Base-by-base conservation (phyloP, 2,329 filamentous ascomycete genomes). In the Fusarium coicis region DNA sequence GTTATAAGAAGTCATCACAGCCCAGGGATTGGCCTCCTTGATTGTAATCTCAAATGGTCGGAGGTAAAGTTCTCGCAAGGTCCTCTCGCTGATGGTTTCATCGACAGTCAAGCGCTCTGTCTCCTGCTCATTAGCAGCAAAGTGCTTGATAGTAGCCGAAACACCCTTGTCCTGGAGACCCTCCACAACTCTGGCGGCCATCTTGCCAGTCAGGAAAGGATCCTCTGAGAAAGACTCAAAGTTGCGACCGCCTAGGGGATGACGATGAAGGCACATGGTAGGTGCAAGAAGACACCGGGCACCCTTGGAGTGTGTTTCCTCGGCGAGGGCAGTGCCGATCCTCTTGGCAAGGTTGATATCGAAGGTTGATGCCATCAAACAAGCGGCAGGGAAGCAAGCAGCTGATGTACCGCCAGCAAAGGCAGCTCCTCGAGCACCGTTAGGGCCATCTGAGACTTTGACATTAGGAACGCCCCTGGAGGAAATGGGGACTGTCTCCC, bases 261-360 rank as follows among this genome's bases (percentile, higher is more conserved):
- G 76, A 19, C 76, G 76, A 36, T 78, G 76, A 12, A 78, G 52
- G 32, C 76, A 78, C 76, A 78, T 78, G n/a, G 78, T 79, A 11
- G 78, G 78, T 21, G 75, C 78, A 47, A 79, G 86, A 68, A 93
- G 88, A n/a, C 93, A 87, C 74, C 93, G 91, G 14, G 92, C 87
- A 61, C 92, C 92, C 81, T 95, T 95, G 66, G 76, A 78, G 10
- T 79, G 78, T 10, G 80, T 78, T 63, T 83, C 91, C 37, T 90
- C 86, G 28, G 87, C 90, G 71, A 92, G 86, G 23, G 90, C 82
- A 43, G 84, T 81, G n/a, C 91, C 91, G 23, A 91, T 85, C 61
- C 87, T 81, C 58, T 87, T 81, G 49, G 91, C 85, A 30, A 92
- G 81, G 12, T 88, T 86, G 7, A 84, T 76, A 76, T 92, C 89